Conservation (phyloP, 352 stramenopile genomes). For the Pythium chondricola region DNA sequence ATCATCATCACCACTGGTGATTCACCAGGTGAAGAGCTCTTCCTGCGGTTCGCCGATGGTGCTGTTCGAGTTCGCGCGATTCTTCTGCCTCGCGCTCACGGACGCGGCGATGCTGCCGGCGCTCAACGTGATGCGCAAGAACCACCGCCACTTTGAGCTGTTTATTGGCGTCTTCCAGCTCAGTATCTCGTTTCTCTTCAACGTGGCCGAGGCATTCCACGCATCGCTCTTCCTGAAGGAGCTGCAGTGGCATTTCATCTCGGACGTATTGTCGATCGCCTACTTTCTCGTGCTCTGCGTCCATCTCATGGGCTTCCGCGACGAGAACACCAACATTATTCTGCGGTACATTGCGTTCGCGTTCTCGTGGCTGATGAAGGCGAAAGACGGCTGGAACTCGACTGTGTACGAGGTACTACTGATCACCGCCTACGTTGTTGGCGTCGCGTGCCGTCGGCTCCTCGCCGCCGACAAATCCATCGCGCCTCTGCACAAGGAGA, state of each 20-base stretch:
- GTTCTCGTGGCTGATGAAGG: constrained; percentile 78
- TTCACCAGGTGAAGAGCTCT: too few species aligned
- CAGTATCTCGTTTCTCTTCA: constrained; percentile 76
- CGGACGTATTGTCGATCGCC: constrained; percentile 78
- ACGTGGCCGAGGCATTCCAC: constrained; percentile 67
- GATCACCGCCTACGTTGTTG: constrained; percentile 44
- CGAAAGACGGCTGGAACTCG: constrained; percentile 76
- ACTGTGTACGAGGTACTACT: constrained; percentile 67
- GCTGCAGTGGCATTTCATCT: constrained; percentile 84
- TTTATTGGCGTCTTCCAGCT: constrained; percentile 85
- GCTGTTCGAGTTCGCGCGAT: constrained; percentile 37
- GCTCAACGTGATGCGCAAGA: constrained; percentile 71
- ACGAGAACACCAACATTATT: constrained; percentile 82
- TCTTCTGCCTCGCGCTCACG: constrained; percentile 66
- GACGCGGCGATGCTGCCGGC: constrained; percentile 70
- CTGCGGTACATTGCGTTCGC: constrained; percentile 83
- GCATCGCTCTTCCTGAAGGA: constrained; percentile 59
- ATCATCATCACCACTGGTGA: too few species aligned
- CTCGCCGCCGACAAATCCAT: constrained; percentile 37
- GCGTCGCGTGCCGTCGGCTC: constrained; percentile 48
- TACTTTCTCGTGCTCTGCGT: constrained; percentile 85
- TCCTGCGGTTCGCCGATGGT: too few species aligned
- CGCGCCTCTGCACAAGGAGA: constrained; percentile 43
- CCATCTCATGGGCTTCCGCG: constrained; percentile 76
- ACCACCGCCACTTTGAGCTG: constrained; percentile 85